Evolutionary conservation across 371 early-diverging fungal species (phyloP).

Genomic region (Batrachochytrium dendrobatidis): DNA sequence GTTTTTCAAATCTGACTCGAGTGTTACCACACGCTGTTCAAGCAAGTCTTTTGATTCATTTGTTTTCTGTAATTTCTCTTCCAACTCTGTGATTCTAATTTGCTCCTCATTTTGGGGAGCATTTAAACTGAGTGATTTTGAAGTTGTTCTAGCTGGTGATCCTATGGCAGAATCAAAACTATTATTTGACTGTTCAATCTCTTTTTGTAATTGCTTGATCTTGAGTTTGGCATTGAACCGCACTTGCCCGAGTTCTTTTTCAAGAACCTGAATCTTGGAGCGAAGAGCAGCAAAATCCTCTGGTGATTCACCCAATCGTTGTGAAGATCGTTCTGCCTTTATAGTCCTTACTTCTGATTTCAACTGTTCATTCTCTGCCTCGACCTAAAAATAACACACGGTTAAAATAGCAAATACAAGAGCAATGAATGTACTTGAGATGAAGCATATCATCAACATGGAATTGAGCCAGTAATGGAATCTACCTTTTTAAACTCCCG

Average conservation of each 20-base stretch:
- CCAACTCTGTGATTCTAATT: background rate
- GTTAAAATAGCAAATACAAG: no score
- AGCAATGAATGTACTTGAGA: background rate
- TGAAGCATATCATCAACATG: background rate
- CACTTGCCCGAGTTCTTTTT: conserved; percentile 1
- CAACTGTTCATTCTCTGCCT: background rate
- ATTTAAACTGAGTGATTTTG: background rate
- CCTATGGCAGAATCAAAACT: background rate
- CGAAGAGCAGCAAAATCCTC: conserved; percentile 1
- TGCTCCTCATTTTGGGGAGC: background rate
- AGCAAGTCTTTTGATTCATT: background rate
- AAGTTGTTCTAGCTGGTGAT: no score
- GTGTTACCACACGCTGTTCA: background rate
- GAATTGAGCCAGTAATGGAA: background rate
- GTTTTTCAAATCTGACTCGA: background rate
- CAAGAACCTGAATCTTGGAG: background rate
- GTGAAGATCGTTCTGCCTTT: background rate
- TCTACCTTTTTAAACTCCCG: conserved; percentile 4
- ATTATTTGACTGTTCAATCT: background rate
- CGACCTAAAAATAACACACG: background rate
- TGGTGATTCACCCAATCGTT: conserved; percentile 2
- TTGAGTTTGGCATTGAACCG: conserved; percentile 8
- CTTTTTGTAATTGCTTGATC: conserved; percentile 7
- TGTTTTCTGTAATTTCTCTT: background rate
- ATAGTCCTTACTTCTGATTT: background rate